Base-by-base conservation (phyloP, 495 filamentous ascomycete genomes). In the Penicillium parvum region DNA sequence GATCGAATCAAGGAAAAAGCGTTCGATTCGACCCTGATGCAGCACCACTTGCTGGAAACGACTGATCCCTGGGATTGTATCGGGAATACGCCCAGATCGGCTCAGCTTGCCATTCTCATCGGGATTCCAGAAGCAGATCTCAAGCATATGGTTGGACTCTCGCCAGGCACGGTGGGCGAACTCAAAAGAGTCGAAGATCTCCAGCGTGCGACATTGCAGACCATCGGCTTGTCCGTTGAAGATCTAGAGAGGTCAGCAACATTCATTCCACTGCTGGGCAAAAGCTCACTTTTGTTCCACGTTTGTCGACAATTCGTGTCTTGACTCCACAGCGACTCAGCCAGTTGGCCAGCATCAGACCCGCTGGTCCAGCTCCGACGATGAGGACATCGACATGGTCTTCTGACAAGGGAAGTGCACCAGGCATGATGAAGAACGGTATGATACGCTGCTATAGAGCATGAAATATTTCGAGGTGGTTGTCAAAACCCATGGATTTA, bases 181-280 rank as follows among this genome's bases (percentile, higher is more conserved):
- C 11, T 73, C 81, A 47, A 85, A 78, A 27, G 71, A 75, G 43
- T 85, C 81, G 17, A 84, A 73, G 15, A 84, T 82, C 49, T 84
- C 82, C 12, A 83, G 55, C 5, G 69, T 81, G 5, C 82, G 76
- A 23, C 64, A 61, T 59, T 75, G 62, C 3, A 81, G 52, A 11
- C 80, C 81, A 51, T 84, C 81, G 2, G 79, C 81, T 53, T 81
- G 80, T 11, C 79, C 78, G 20, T 64, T 71, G 52, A 64, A 71
- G 15, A 55, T 47, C 47, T 53, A 71, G 4, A 22, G n/a, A 0
- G 7, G 3, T 11, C 4, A 23, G 43, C 8, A 48, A 36, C 7
- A 38, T 32, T 2, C 11, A 9, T 15, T 47, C 21, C 48, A 61
- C 22, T 63, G 46, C 4, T n/a, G 9, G 38, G 79, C 32, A 58